phyloP scores from a whole-genome alignment of 441 rosid genomes.

The Eruca vesicaria region DNA sequence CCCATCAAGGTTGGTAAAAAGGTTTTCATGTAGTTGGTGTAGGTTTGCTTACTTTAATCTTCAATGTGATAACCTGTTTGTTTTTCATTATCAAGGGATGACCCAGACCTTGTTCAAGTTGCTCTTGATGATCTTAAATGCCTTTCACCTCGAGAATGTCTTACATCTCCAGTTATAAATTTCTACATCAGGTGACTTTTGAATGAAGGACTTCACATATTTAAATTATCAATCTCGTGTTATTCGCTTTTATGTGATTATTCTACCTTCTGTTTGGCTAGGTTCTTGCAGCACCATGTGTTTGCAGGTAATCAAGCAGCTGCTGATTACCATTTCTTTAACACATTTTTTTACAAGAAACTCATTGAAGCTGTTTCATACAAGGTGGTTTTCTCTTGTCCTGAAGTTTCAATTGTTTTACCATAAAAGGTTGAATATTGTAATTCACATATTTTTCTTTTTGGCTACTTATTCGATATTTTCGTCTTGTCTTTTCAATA shows the following conservation, averaged over 20 bases:
- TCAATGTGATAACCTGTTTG: background rate
- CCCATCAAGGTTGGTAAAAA: conserved; percentile 61
- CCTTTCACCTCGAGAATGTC: conserved; percentile 60
- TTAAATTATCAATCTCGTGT: background rate
- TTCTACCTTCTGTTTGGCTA: conserved; percentile 23
- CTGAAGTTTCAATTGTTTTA: background rate
- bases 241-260: background rate
- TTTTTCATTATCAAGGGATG: conserved; percentile 46
- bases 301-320: conserved; percentile 47
- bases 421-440: background rate
- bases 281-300: conserved; percentile 65
- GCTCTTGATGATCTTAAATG: conserved; percentile 52
- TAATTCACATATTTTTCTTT: background rate
- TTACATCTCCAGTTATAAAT: conserved; percentile 87
- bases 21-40: background rate
- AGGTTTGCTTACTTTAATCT: background rate
- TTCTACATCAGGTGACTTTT: conserved; percentile 69
- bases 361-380: conserved; percentile 69
- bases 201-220: background rate
- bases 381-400: conserved; percentile 47
- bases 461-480: conserved; percentile 3
- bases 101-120: conserved; percentile 62
- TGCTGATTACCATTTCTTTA: conserved; percentile 66
- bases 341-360: conserved; percentile 83
- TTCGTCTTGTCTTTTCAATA: background rate